These are phyloP conservation scores for Themeda triandra DNA, from an alignment of 176 grass and related monocot genomes.

Conservation along the genomic window DNA sequence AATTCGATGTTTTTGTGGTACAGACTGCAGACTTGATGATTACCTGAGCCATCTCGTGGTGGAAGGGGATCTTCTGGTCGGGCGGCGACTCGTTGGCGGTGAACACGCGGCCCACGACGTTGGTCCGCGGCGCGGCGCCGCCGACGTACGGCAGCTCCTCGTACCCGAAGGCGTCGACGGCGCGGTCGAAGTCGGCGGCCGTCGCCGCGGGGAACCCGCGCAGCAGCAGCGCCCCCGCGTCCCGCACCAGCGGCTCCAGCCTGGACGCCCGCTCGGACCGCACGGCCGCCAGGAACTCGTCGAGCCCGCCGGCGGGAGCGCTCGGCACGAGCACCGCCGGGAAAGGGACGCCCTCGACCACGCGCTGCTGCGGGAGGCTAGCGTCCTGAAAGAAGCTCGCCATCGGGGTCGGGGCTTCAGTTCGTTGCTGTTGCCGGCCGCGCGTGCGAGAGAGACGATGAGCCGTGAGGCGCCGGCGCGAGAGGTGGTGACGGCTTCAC, in stretches of 20 bases:
- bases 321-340: slow-evolving; percentile 63
- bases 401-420: slow-evolving; percentile 26
- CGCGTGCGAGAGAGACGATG: background rate
- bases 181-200: slow-evolving; percentile 67
- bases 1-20: background rate
- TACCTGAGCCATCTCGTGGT: slow-evolving; percentile 99
- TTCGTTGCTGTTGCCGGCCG: background rate
- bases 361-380: slow-evolving; percentile 52
- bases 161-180: slow-evolving; percentile 79
- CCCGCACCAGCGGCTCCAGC: slow-evolving; percentile 64
- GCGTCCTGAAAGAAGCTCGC: slow-evolving; percentile 52
- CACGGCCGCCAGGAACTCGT: slow-evolving; percentile 44
- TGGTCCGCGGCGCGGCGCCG: slow-evolving; percentile 83
- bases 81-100: slow-evolving; percentile 97
- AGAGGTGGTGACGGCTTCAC: background rate
- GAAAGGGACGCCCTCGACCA: slow-evolving; percentile 65
- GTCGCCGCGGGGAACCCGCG: slow-evolving; percentile 56
- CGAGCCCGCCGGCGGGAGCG: background rate
- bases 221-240: slow-evolving; percentile 71
- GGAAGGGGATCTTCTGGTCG: slow-evolving; percentile 95
- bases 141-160: slow-evolving; percentile 90
- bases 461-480: background rate
- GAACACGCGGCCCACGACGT: slow-evolving; percentile 85
- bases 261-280: slow-evolving; percentile 36
- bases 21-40: background rate